Base-by-base conservation (phyloP, 257 asterid genomes). In the Sherardia arvensis region DNA sequence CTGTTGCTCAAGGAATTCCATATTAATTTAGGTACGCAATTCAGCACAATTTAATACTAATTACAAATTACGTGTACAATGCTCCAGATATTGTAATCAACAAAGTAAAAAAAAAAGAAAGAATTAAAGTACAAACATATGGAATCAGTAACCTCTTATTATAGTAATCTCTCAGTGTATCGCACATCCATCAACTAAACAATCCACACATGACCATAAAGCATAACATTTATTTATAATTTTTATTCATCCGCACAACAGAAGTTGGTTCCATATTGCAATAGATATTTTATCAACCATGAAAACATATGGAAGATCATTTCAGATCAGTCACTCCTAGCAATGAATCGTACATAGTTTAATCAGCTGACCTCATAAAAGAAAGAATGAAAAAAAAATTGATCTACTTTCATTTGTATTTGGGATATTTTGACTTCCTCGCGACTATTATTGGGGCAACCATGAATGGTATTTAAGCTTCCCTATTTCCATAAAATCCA, bases 1-100 rank as follows among this genome's bases (percentile, higher is more conserved):
- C 98, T 92, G n/a, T n/a, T n/a, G 91, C 55, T 59, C 66, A 38
- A 1, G n/a, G 43, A 58, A 15, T 65, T 66, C n/a, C 51, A 7
- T 9, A 17, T 66, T 47, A 21, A 66, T 64, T 3, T 26, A 11
- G 47, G 28, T 56, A 21, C 61, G 22, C 28, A 47, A 28, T 36
- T 29, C 4, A 17, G 29, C 43, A 28, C n/a, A 26, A n/a, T n/a
- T 22, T 20, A 57, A 14, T 1, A 1, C 38, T 23, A 63, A 49
- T 49, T 49, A 43, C 49, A 11, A 40, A 40, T n/a, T 43, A 43
- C 20, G 4, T 43, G 49, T 15, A 61, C 22, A 1, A 10, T 21
- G 53, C 21, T 14, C 5, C 45, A 28, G 26, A 49, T 17, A 3
- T n/a, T 45, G 43, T 11, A 14, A 17, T 34, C n/a, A 7, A 40